Percentiles rank a stretch among this genome's conserved stretches.
These are phyloP conservation scores for Pseudognaphalium luteoalbum DNA, from an alignment of 129 eudicot species.

Conservation along the genomic window DNA sequence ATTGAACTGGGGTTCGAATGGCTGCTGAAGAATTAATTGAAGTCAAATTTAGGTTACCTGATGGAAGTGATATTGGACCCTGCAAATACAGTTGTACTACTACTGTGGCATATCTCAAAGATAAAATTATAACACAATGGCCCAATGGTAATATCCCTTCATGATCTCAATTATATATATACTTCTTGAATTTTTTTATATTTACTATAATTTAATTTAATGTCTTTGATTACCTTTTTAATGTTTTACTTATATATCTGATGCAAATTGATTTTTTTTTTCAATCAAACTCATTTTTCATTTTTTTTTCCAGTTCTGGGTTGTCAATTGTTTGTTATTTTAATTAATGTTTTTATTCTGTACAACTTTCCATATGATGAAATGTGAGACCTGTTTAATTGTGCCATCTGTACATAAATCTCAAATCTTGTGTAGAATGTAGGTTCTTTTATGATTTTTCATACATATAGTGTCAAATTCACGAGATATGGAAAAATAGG, in stretches of 20 bases:
- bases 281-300: background rate
- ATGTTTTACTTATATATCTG: background rate
- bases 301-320: no score
- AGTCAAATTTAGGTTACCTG: conserved; percentile 56
- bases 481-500: background rate
- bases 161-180: conserved; percentile 1
- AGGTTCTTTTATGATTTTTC: background rate
- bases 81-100: conserved; percentile 42
- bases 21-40: conserved; percentile 50
- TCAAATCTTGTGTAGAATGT: background rate
- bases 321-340: no score
- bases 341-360: no score
- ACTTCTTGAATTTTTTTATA: background rate
- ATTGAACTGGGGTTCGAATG: conserved; percentile 22
- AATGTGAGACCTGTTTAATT: background rate
- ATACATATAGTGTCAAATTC: background rate
- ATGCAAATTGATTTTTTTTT: background rate
- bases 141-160: conserved; percentile 45
- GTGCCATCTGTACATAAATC: background rate
- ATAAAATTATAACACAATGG: conserved; percentile 56
- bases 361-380: background rate
- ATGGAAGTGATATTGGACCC: conserved; percentile 62
- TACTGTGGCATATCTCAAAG: conserved; percentile 57
- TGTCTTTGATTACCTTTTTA: background rate
- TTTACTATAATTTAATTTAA: background rate